phyloP scores from a whole-genome alignment of 129 eudicot genomes.

The Flaveria robusta region DNA sequence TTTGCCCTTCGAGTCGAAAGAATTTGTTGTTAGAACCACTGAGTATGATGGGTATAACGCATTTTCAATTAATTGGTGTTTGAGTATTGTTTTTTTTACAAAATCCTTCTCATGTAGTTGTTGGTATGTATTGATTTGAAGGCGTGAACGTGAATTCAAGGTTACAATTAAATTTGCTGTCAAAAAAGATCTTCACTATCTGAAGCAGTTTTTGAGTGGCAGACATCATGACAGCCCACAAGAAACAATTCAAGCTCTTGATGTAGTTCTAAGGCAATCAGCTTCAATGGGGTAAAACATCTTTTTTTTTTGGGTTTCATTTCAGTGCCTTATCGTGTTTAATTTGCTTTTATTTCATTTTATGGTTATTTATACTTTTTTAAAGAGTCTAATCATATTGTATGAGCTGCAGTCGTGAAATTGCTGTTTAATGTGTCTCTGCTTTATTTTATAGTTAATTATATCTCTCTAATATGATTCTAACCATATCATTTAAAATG shows the following conservation, averaged over 20 bases:
- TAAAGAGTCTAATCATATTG: background rate
- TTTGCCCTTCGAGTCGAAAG: constrained; percentile 66
- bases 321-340: background rate
- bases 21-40: constrained; percentile 50
- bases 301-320: background rate
- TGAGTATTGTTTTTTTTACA: background rate
- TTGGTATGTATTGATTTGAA: constrained; percentile 25
- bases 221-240: constrained; percentile 62
- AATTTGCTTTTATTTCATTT: background rate
- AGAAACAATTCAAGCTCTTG: constrained; percentile 79
- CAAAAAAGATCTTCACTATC: constrained; percentile 50
- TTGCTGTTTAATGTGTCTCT: too few relatives aligned
- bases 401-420: too few relatives aligned
- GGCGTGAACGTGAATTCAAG: constrained; percentile 55
- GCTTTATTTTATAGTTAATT: background rate
- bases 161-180: constrained; percentile 77
- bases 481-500: background rate
- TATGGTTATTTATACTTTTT: too few relatives aligned
- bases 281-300: constrained; percentile 43
- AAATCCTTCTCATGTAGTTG: background rate
- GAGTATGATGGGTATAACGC: constrained; percentile 36
- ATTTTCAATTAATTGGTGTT: background rate
- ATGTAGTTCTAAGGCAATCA: constrained; percentile 64
- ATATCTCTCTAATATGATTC: background rate
- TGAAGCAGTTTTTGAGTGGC: constrained; percentile 46